Conservation (phyloP, 352 stramenopile species). For the Pythium chondricola region DNA sequence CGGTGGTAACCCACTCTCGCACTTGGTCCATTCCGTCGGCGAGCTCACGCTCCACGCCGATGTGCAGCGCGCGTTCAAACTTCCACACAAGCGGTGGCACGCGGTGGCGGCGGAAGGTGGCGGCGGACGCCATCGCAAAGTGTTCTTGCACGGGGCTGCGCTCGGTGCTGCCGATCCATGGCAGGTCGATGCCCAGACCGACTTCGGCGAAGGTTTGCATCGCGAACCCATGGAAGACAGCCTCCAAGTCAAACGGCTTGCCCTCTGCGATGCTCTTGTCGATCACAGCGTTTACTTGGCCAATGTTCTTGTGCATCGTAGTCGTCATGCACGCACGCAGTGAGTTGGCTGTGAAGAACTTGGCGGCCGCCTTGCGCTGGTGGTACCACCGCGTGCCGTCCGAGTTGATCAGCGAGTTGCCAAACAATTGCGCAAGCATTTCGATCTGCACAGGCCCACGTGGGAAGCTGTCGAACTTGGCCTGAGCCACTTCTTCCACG, state of each 20-base stretch:
- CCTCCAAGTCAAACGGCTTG: slow-evolving; percentile 10
- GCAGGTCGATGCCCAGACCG: slow-evolving; percentile 36
- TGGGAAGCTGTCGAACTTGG: slow-evolving; percentile 25
- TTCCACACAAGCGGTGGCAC: slow-evolving; percentile 45
- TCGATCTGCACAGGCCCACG: slow-evolving; percentile 16
- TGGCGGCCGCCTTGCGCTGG: slow-evolving; percentile 23
- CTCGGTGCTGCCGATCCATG: slow-evolving; percentile 26
- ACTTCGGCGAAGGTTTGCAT: slow-evolving; percentile 52
- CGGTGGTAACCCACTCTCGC: slow-evolving; percentile 29
- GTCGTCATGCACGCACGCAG: slow-evolving; percentile 22
- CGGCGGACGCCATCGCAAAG: slow-evolving; percentile 23
- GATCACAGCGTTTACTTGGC: slow-evolving; percentile 9
- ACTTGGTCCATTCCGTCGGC: slow-evolving; percentile 21
- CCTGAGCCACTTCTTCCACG: slow-evolving; percentile 25
- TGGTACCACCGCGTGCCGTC: slow-evolving; percentile 23
- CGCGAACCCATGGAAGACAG: slow-evolving; percentile 41
- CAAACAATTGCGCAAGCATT: slow-evolving; percentile 18
- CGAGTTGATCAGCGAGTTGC: slow-evolving; percentile 14
- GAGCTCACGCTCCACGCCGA: slow-evolving; percentile 36
- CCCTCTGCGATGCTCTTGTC: not conserved
- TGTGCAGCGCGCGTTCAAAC: slow-evolving; percentile 34
- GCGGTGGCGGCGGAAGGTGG: slow-evolving; percentile 35
- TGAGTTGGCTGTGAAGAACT: slow-evolving; percentile 26
- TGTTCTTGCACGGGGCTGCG: slow-evolving; percentile 36
- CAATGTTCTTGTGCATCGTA: slow-evolving; percentile 13